These are phyloP conservation scores for Blastobotrys americana DNA, from an alignment of 805 yeast genomes.

Conservation along the genomic window DNA sequence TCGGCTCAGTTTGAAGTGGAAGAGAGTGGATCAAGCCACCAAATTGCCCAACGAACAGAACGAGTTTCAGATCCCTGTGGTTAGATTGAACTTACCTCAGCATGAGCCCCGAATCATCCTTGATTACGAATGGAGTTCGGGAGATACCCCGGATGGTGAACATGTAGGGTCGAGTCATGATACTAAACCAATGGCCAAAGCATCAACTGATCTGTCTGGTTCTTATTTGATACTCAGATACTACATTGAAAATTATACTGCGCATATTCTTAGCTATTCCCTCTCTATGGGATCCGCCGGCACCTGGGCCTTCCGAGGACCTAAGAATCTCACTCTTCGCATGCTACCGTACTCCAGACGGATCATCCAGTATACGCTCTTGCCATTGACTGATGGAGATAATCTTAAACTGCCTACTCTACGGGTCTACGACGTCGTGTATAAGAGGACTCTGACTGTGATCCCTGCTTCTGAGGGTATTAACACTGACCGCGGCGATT, in stretches of 20 bases:
- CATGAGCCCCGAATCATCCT: slow-evolving; percentile 64
- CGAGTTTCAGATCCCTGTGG: slow-evolving; percentile 28
- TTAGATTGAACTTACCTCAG: slow-evolving; percentile 53
- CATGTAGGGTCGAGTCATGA: background rate
- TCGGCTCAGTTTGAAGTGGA: slow-evolving; percentile 28
- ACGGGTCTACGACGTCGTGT: slow-evolving; percentile 60
- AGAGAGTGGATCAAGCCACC: slow-evolving; percentile 10
- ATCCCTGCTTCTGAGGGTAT: slow-evolving; percentile 31
- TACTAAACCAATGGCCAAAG: background rate
- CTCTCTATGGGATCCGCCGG: slow-evolving; percentile 38
- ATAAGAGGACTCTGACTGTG: slow-evolving; percentile 54
- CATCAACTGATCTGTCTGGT: background rate
- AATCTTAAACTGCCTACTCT: slow-evolving; percentile 46
- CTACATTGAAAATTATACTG: slow-evolving; percentile 67
- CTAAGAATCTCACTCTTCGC: slow-evolving; percentile 32
- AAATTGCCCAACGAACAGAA: slow-evolving; percentile 9
- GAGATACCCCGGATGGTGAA: slow-evolving; percentile 2
- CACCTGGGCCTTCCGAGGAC: slow-evolving; percentile 35
- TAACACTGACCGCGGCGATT: slow-evolving; percentile 11
- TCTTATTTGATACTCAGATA: slow-evolving; percentile 27
- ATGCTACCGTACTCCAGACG: slow-evolving; percentile 57
- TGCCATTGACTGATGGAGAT: slow-evolving; percentile 19
- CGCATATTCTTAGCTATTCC: slow-evolving; percentile 57
- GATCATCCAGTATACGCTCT: slow-evolving; percentile 23
- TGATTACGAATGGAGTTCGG: slow-evolving; percentile 13